Evolutionary conservation across 2,329 filamentous ascomycete species (phyloP).

Genomic region (Emericellopsis cladophorae): DNA sequence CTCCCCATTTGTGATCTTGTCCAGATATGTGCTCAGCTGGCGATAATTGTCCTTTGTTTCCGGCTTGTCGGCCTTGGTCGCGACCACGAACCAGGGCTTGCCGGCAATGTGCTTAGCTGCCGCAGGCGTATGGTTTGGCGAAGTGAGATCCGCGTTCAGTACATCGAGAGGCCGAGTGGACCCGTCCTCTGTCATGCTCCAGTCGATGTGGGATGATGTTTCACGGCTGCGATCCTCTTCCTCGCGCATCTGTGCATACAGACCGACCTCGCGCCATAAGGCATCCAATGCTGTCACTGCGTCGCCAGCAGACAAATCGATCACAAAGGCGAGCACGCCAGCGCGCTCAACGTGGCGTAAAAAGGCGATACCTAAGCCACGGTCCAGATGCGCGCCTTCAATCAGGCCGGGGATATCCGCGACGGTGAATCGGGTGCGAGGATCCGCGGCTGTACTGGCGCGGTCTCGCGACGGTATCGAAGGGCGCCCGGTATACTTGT

Average conservation of each 20-base stretch:
- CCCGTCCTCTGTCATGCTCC: conserved; percentile 30
- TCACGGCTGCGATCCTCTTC: conserved; percentile 58
- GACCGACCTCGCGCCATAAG: conserved; percentile 80
- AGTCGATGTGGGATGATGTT: conserved; percentile 41
- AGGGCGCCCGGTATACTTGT: conserved; percentile 71
- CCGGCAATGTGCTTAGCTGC: conserved; percentile 59
- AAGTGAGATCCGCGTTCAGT: conserved; percentile 8
- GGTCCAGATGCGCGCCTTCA: conserved; percentile 83
- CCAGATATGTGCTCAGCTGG: conserved; percentile 57
- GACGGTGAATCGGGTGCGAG: conserved; percentile 70
- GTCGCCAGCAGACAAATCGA: conserved; percentile 72
- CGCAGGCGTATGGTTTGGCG: conserved; percentile 2
- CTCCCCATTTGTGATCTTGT: conserved; percentile 46
- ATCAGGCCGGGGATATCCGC: conserved; percentile 94
- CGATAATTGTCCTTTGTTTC: conserved; percentile 68
- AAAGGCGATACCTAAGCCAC: conserved; percentile 82
- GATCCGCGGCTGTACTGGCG: conserved; percentile 15
- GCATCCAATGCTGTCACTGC: conserved; percentile 66
- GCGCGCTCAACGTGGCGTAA: conserved; percentile 90
- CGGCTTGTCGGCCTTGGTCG: conserved; percentile 79
- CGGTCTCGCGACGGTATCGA: conserved; percentile 14
- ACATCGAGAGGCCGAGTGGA: conserved; percentile 1
- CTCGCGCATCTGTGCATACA: conserved; percentile 71
- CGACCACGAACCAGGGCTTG: conserved; percentile 95
- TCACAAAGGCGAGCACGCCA: conserved; percentile 81